A percentile compares a stretch with the other conserved stretches of the same genome.
Conservation (phyloP, 2,329 filamentous ascomycete species). For the Raffaelea ambrosiae region DNA sequence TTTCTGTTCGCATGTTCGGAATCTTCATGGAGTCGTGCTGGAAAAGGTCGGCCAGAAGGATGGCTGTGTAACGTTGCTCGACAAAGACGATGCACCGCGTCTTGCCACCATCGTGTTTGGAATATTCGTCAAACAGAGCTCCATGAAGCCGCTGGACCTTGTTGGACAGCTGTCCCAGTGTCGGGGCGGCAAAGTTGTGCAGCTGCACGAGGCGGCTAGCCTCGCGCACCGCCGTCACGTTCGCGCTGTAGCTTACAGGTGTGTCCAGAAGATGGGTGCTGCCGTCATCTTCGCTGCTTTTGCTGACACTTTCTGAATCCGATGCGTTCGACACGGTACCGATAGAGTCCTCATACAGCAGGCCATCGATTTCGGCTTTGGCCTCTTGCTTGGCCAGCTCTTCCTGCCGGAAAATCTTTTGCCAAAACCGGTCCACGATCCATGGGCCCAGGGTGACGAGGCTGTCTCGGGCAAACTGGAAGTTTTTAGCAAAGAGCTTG, state of each 20-base stretch:
- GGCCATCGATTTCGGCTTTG: slow-evolving; percentile 29
- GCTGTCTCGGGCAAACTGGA: slow-evolving; percentile 50
- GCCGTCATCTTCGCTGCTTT: background rate
- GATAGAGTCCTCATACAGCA: slow-evolving; percentile 8
- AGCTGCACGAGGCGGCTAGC: slow-evolving; percentile 47
- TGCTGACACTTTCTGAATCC: too few species aligned
- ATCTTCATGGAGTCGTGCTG: slow-evolving; percentile 43
- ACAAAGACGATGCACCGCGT: slow-evolving; percentile 77
- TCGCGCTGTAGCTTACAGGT: slow-evolving; percentile 4
- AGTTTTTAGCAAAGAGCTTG: slow-evolving; percentile 43
- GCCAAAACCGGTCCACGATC: slow-evolving; percentile 79
- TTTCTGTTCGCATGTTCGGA: slow-evolving; percentile 48
- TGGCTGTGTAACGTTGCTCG: slow-evolving; percentile 66
- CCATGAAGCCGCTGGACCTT: slow-evolving; percentile 59
- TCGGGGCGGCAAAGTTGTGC: slow-evolving; percentile 34
- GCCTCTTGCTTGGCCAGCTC: slow-evolving; percentile 54
- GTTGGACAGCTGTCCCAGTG: slow-evolving; percentile 46
- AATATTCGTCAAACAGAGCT: slow-evolving; percentile 56
- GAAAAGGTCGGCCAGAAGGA: slow-evolving; percentile 63
- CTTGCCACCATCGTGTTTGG: slow-evolving; percentile 44
- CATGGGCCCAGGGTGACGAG: slow-evolving; percentile 67
- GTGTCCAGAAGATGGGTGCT: background rate
- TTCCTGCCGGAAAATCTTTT: slow-evolving; percentile 55
- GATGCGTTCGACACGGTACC: slow-evolving; percentile 34
- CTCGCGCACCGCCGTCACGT: slow-evolving; percentile 45